Evolutionary conservation across 2,329 filamentous ascomycete species (phyloP).

Genomic region (Dryadomyces quercus-mongolicae): DNA sequence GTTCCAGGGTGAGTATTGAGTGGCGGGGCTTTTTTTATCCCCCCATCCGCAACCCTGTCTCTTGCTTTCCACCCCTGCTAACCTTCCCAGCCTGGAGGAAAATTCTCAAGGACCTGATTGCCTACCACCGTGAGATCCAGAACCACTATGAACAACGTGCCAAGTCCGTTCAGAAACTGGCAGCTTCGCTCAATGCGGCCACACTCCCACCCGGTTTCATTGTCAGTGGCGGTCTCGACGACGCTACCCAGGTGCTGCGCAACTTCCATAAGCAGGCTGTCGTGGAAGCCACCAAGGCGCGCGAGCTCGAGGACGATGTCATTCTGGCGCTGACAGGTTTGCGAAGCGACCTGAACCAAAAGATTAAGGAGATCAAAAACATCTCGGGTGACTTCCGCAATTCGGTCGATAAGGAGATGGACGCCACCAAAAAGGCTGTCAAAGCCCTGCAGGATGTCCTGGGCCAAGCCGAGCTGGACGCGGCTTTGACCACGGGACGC

Average conservation of each 20-base stretch:
- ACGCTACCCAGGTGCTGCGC: slow-evolving; percentile 70
- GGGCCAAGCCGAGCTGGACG: slow-evolving; percentile 66
- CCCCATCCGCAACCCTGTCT: too few relatives aligned
- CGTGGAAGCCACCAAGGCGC: slow-evolving; percentile 73
- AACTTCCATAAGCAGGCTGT: slow-evolving; percentile 74
- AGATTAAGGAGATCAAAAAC: slow-evolving; percentile 97
- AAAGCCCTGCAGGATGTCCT: slow-evolving; percentile 71
- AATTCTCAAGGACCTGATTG: slow-evolving; percentile 84
- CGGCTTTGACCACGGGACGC: slow-evolving; percentile 64
- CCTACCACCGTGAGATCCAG: slow-evolving; percentile 89
- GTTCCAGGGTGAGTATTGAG: slow-evolving; percentile 62
- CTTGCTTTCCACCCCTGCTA: not conserved
- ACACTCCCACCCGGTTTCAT: slow-evolving; percentile 65
- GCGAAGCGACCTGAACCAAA: slow-evolving; percentile 79
- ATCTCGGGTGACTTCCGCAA: slow-evolving; percentile 95
- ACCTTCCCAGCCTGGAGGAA: slow-evolving; percentile 69
- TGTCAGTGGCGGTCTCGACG: slow-evolving; percentile 69
- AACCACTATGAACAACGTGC: slow-evolving; percentile 75
- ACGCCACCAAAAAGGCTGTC: slow-evolving; percentile 67
- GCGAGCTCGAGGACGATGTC: slow-evolving; percentile 83
- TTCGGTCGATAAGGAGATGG: slow-evolving; percentile 89
- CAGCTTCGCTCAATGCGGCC: slow-evolving; percentile 74
- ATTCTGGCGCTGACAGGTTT: slow-evolving; percentile 77
- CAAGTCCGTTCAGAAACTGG: slow-evolving; percentile 72
- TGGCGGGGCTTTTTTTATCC: not conserved